These are phyloP conservation scores for Calonectria montana DNA, from an alignment of 2,329 filamentous ascomycete species.

Conservation along the genomic window DNA sequence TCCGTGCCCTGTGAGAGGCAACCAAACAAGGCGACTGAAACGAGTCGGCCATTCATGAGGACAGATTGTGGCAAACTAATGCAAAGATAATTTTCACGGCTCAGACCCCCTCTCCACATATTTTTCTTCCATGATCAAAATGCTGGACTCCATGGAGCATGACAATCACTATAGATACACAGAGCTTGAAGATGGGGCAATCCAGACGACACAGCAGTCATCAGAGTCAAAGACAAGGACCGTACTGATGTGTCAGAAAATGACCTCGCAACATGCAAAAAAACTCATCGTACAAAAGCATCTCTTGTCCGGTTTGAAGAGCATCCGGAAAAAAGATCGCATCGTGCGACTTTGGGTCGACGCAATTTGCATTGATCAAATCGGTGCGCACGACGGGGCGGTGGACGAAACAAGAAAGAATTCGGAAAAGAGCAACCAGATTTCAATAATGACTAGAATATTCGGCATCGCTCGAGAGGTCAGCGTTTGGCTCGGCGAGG, in stretches of 20 bases:
- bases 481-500: not conserved
- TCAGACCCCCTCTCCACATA: not conserved
- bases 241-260: not conserved
- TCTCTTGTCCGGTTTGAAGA: not conserved
- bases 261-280: not conserved
- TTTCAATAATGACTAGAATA: slow-evolving; percentile 1
- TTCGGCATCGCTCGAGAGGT: not conserved
- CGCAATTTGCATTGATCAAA: not conserved
- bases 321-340: not conserved
- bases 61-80: not conserved
- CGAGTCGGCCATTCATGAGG: not conserved
- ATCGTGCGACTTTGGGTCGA: slow-evolving; percentile 1
- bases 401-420: not conserved
- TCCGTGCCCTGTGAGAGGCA: not conserved
- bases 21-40: not conserved
- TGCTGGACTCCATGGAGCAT: not conserved
- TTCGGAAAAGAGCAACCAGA: not conserved
- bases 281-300: not conserved
- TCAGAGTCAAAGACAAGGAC: not conserved
- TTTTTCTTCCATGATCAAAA: not conserved
- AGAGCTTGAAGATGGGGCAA: not conserved
- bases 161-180: not conserved
- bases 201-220: not conserved
- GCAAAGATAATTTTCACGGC: not conserved
- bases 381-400: not conserved